Base-by-base conservation (phyloP, 352 stramenopile species). In the Pythium dissimile region DNA sequence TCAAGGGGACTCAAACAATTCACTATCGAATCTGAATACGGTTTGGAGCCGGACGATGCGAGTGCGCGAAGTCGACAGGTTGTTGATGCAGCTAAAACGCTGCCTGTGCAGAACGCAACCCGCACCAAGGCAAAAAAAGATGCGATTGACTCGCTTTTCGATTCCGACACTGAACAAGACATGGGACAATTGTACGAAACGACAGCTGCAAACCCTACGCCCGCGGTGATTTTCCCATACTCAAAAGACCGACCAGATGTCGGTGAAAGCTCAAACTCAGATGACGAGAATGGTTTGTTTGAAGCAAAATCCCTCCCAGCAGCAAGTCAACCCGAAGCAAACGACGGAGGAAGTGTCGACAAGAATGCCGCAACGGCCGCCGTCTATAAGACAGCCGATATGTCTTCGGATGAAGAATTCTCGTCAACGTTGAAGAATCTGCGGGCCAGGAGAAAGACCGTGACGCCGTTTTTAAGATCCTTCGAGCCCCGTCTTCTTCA, bases 91-190 rank as follows among this genome's bases (percentile, higher is more conserved):
- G 13, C 5, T 9, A 26, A 24, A 28, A 15, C 21, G 21, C 39
- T 16, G 13, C 21, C 21, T 18, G 4, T 28, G 12, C 21, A 8
- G 18, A 27, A 54, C 20, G 8, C 15, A 13, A n/a, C 32, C 13
- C 35, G 32, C 6, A 31, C 52, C n/a, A 59, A 62, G n/a, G 1
- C 34, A 9, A 64, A 65, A 43, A 46, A 50, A 21, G 81, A 92
- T 55, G 54, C 64, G 15, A 89, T 92, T 35, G 79, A 92, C 57
- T 73, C 77, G 27, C 59, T 92, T 4, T 92, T 92, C 32, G 79
- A 89, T 38, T 60, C 50, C 2, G 74, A 72, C 0, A 55, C 63
- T 20, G 82, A 86, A 31, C 57, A 61, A 54, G 72, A 88, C 46
- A 67, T 91, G 53, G 46, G 58, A 0, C 31, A 47, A 3, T 59